Evolutionary conservation across 176 grass and related monocot genomes (phyloP).

Genomic region (Bolboschoenus planiculmis): DNA sequence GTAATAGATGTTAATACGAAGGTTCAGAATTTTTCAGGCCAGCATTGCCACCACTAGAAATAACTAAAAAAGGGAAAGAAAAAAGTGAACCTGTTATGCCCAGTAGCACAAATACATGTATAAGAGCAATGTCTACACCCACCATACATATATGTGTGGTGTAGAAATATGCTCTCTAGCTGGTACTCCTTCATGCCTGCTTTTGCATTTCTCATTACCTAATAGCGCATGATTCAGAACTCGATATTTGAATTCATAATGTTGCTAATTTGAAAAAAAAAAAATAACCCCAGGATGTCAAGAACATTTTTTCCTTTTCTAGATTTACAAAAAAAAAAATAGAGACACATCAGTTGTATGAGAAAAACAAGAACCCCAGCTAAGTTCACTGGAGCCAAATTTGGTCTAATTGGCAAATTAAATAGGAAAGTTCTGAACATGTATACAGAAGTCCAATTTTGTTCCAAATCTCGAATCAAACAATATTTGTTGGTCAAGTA

Average conservation of each 20-base stretch:
- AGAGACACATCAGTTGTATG: neutral
- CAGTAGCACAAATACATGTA: constrained; percentile 97
- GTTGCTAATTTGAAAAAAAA: neutral
- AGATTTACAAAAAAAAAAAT: neutral
- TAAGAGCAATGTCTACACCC: constrained; percentile 91
- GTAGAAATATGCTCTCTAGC: constrained; percentile 91
- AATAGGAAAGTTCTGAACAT: neutral
- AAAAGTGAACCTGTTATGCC: constrained; percentile 58
- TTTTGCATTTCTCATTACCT: constrained; percentile 82
- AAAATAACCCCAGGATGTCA: neutral
- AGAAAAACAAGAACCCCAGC: neutral
- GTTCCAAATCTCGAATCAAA: neutral
- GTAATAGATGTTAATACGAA: constrained; percentile 22
- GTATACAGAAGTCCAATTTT: neutral
- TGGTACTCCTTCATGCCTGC: constrained; percentile 94
- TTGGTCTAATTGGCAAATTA: neutral
- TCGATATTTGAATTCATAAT: neutral
- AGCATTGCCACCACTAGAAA: neutral
- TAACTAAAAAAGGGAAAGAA: neutral
- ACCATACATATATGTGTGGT: constrained; percentile 90
- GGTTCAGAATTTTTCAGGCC: neutral
- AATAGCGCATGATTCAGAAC: constrained; percentile 24
- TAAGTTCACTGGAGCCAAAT: neutral
- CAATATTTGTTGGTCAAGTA: neutral
- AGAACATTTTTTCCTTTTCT: neutral